phyloP scores from a whole-genome alignment of 192 early-diverging fungal genomes.

The Rhizophagus clarus region DNA sequence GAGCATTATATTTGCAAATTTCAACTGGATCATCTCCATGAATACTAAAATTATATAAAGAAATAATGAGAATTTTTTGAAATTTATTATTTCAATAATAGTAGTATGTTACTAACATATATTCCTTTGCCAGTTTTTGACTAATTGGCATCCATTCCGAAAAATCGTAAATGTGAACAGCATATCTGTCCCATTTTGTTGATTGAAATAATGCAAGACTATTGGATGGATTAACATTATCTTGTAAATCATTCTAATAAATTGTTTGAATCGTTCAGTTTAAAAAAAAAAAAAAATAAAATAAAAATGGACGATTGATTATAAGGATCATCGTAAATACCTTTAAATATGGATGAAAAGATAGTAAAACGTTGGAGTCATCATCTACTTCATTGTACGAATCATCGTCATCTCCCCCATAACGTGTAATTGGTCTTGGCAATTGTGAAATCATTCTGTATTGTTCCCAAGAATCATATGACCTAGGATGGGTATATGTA shows the following conservation, averaged over 20 bases:
- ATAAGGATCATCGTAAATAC: neutral
- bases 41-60: slow-evolving; percentile 44
- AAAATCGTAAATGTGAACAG: slow-evolving; percentile 56
- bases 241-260: slow-evolving; percentile 33
- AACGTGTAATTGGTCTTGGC: slow-evolving; percentile 45
- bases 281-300: slow-evolving; percentile 1
- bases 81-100: no score
- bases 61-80: neutral
- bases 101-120: slow-evolving; percentile 50
- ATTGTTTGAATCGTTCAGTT: slow-evolving; percentile 34
- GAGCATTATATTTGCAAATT: slow-evolving; percentile 65
- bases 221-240: slow-evolving; percentile 35
- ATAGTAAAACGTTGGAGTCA: slow-evolving; percentile 47
- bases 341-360: slow-evolving; percentile 9
- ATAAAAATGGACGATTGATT: neutral
- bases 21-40: slow-evolving; percentile 57
- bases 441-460: slow-evolving; percentile 61
- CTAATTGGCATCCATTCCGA: slow-evolving; percentile 60
- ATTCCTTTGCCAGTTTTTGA: slow-evolving; percentile 57
- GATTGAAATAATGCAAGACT: slow-evolving; percentile 34
- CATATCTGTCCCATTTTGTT: slow-evolving; percentile 38
- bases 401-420: slow-evolving; percentile 47
- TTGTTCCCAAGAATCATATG: slow-evolving; percentile 60
- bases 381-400: slow-evolving; percentile 52
- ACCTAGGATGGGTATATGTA: slow-evolving; percentile 56